Evolutionary conservation across 169 alveolate species (phyloP).

Genomic region (Eimeria maxima): DNA sequence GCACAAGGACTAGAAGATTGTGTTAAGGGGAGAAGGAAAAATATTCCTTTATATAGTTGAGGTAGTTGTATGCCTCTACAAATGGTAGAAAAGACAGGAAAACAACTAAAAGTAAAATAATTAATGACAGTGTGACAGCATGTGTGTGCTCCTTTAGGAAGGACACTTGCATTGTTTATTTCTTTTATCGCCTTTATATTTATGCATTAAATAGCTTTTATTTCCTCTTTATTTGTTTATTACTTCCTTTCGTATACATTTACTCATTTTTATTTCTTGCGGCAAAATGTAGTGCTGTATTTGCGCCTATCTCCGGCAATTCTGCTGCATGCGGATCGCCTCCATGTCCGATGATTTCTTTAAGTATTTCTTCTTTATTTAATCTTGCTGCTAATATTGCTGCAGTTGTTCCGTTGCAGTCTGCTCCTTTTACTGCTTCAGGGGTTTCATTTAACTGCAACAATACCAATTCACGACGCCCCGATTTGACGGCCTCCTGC

Average conservation of each 20-base stretch:
- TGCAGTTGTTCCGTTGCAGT: conserved; percentile 63
- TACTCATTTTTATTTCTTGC: conserved; percentile 69
- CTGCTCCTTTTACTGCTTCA: conserved; percentile 44
- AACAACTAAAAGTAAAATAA: too few relatives aligned
- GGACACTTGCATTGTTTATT: too few relatives aligned
- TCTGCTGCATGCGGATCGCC: conserved; percentile 74
- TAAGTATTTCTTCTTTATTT: conserved; percentile 29
- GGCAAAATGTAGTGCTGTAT: conserved; percentile 67
- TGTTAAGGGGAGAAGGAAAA: too few relatives aligned
- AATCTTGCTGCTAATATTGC: conserved; percentile 55
- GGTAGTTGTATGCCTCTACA: too few relatives aligned
- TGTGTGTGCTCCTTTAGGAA: too few relatives aligned
- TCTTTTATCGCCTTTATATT: too few relatives aligned
- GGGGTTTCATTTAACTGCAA: conserved; percentile 31
- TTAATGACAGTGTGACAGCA: too few relatives aligned
- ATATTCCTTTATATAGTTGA: too few relatives aligned
- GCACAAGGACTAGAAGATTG: too few relatives aligned
- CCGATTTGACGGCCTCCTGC: conserved; percentile 39
- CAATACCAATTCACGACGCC: conserved; percentile 45
- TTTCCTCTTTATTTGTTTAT: neutral
- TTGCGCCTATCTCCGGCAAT: conserved; percentile 20
- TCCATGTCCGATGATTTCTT: conserved; percentile 27
- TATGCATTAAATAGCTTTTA: neutral
- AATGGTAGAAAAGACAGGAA: too few relatives aligned
- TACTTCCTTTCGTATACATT: neutral